These are phyloP conservation scores for Fusarium liriodendri DNA, from an alignment of 2,329 filamentous ascomycete species.

Conservation along the genomic window DNA sequence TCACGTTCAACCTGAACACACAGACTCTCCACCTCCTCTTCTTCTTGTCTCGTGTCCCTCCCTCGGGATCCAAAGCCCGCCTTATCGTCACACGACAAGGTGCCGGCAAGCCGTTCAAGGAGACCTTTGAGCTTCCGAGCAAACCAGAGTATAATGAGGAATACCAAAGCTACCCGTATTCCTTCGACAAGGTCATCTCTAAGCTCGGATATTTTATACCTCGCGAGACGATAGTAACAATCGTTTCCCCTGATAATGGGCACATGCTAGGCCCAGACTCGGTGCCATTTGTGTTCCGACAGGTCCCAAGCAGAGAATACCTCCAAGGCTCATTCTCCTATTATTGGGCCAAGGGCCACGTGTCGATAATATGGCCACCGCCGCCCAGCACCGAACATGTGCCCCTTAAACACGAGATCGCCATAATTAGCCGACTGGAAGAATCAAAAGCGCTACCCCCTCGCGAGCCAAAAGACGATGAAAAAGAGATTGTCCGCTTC, in stretches of 20 bases:
- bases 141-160: background rate
- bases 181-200: background rate
- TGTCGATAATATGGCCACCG: background rate
- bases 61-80: background rate
- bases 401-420: background rate
- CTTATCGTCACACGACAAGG: background rate
- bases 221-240: background rate
- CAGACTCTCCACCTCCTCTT: background rate
- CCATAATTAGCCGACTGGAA: background rate
- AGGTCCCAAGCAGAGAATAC: background rate
- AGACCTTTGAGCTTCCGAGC: background rate
- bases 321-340: background rate
- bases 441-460: background rate
- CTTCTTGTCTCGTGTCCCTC: background rate
- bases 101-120: background rate
- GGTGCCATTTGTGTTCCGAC: background rate
- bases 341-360: background rate
- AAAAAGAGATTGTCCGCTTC: background rate
- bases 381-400: background rate
- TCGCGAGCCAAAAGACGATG: background rate
- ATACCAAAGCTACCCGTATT: background rate
- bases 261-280: background rate
- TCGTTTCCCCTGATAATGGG: background rate
- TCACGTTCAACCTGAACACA: background rate
- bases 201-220: background rate